Evolutionary conservation across 495 filamentous ascomycete genomes (phyloP).

Genomic region (Hypomontagnella submonticulosa): DNA sequence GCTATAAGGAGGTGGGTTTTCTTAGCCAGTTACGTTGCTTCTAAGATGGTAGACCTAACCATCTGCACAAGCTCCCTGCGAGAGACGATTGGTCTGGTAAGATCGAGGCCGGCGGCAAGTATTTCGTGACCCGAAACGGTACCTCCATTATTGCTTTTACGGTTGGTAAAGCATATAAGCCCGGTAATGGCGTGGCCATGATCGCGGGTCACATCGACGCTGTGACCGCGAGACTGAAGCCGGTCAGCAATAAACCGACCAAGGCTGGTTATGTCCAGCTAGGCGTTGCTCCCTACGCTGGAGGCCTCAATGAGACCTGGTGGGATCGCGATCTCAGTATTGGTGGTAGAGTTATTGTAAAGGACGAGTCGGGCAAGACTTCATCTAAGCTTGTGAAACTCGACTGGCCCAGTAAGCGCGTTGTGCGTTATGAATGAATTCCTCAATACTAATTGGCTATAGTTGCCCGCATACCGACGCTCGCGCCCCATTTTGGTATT

Average conservation of each 20-base stretch:
- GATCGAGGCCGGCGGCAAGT: conserved; percentile 83
- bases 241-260: conserved; percentile 80
- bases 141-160: conserved; percentile 89
- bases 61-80: conserved; percentile 70
- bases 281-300: conserved; percentile 92
- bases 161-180: conserved; percentile 81
- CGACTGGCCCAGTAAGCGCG: conserved; percentile 76
- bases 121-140: conserved; percentile 87
- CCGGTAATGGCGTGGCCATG: conserved; percentile 83
- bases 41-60: conserved; percentile 22
- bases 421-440: background rate
- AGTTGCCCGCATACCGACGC: conserved; percentile 90
- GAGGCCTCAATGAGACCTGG: conserved; percentile 86
- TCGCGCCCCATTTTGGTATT: conserved; percentile 93
- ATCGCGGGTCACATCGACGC: conserved; percentile 94
- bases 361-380: conserved; percentile 81
- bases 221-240: conserved; percentile 88
- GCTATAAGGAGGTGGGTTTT: conserved; percentile 70
- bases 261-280: conserved; percentile 90
- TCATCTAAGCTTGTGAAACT: conserved; percentile 86
- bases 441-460: conserved; percentile 32
- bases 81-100: conserved; percentile 81
- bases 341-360: conserved; percentile 87
- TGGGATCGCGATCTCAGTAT: conserved; percentile 94
- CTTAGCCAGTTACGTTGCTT: background rate